phyloP scores from a whole-genome alignment of 148 eudicot species.

The Polygonum maritimum region DNA sequence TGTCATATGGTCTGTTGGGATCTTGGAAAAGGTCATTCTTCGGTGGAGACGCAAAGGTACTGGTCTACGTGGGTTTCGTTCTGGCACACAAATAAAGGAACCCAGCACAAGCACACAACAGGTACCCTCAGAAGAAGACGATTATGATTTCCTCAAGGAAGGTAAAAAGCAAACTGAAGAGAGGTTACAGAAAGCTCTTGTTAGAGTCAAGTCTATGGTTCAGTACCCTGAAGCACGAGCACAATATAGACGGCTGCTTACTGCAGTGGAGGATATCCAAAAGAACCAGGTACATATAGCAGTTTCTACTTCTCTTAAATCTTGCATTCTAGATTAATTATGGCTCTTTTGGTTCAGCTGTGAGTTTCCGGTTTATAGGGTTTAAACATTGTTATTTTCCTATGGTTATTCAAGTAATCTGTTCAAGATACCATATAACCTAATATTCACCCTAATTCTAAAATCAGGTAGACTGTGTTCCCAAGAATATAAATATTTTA shows the following conservation, averaged over 20 bases:
- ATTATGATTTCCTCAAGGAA: slow-evolving; percentile 47
- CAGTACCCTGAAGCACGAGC: slow-evolving; percentile 53
- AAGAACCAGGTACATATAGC: slow-evolving; percentile 33
- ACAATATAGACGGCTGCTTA: slow-evolving; percentile 52
- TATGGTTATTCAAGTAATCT: no score
- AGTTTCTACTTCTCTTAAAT: neutral
- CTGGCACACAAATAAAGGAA: slow-evolving; percentile 24
- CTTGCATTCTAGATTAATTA: neutral
- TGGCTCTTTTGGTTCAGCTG: no score
- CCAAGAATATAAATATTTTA: no score
- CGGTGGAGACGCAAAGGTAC: slow-evolving; percentile 64
- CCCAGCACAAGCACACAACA: slow-evolving; percentile 14
- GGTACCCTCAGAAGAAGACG: slow-evolving; percentile 37
- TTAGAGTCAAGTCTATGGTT: slow-evolving; percentile 60
- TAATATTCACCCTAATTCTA: no score
- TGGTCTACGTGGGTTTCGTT: slow-evolving; percentile 63
- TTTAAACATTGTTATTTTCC: no score
- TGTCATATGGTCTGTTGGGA: slow-evolving; percentile 60
- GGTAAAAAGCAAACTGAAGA: slow-evolving; percentile 51
- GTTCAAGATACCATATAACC: no score
- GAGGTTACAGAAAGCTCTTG: slow-evolving; percentile 48
- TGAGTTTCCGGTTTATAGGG: no score
- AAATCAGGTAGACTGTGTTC: no score
- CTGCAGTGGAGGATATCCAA: slow-evolving; percentile 35
- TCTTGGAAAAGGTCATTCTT: slow-evolving; percentile 61